Percentiles rank a stretch among this genome's conserved stretches.
phyloP scores from a whole-genome alignment of 1,284 basidiomycete genomes.

The Xanthoconium separans region DNA sequence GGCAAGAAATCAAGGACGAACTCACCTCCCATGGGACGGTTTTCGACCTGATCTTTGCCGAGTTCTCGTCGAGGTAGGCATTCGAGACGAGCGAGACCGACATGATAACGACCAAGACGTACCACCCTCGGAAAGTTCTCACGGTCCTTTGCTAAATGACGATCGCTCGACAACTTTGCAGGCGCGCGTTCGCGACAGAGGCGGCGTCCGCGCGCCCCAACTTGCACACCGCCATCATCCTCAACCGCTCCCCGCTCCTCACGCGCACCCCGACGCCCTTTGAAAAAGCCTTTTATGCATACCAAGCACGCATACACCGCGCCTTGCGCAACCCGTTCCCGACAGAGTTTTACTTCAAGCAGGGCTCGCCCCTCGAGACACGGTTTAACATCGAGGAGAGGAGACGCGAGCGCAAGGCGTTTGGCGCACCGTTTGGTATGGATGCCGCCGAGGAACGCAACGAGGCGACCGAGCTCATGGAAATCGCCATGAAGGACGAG shows the following conservation, averaged over 20 bases:
- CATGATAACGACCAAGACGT: slow-evolving; percentile 40
- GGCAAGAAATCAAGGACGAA: background rate
- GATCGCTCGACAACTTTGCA: slow-evolving; percentile 9
- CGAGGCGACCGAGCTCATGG: slow-evolving; percentile 54
- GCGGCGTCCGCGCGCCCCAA: slow-evolving; percentile 22
- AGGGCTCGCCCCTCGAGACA: slow-evolving; percentile 83
- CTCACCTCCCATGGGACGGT: slow-evolving; percentile 94
- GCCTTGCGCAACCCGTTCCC: slow-evolving; percentile 89
- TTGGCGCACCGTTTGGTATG: slow-evolving; percentile 59
- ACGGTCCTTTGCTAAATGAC: slow-evolving; percentile 1
- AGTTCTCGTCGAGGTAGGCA: slow-evolving; percentile 84
- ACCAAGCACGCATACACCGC: slow-evolving; percentile 82
- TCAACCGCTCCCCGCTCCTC: slow-evolving; percentile 84
- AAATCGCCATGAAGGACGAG: slow-evolving; percentile 60
- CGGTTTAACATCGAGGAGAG: slow-evolving; percentile 77
- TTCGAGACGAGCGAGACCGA: slow-evolving; percentile 86
- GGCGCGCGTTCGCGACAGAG: slow-evolving; percentile 39
- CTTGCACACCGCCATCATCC: slow-evolving; percentile 60
- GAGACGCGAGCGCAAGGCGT: slow-evolving; percentile 65
- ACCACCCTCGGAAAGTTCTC: slow-evolving; percentile 1
- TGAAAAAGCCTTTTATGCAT: slow-evolving; percentile 84
- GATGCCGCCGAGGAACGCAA: slow-evolving; percentile 48
- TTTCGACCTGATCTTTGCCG: slow-evolving; percentile 85
- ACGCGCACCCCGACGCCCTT: slow-evolving; percentile 77
- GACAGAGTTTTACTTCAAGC: slow-evolving; percentile 93